These are phyloP conservation scores for Tilletia caries DNA, from an alignment of 1,284 basidiomycete genomes.

Conservation along the genomic window DNA sequence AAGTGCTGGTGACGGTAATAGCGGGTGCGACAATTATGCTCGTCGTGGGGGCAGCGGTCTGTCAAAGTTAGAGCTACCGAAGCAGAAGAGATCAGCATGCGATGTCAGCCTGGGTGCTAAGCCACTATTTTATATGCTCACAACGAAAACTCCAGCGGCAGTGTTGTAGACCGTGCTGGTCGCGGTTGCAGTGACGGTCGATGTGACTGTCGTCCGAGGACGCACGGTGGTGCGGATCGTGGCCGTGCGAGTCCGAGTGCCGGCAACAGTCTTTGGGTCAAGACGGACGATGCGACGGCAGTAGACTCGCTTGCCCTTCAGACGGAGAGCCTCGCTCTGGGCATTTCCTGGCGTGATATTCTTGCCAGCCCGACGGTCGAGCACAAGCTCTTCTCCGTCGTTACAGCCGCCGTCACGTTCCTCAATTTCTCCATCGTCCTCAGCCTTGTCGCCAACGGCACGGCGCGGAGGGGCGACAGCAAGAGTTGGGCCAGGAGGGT, in stretches of 20 bases:
- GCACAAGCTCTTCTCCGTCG: background rate
- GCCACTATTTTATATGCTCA: background rate
- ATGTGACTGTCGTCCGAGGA: background rate
- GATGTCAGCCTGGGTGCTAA: background rate
- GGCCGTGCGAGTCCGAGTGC: background rate
- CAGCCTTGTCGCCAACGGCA: too few relatives aligned
- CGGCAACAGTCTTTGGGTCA: background rate
- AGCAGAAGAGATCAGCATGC: background rate
- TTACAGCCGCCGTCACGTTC: background rate
- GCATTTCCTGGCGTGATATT: background rate
- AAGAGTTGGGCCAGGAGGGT: background rate
- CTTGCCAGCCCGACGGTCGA: slow-evolving; percentile 3
- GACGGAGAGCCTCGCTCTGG: background rate
- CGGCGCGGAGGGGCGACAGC: too few relatives aligned
- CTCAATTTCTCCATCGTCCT: too few relatives aligned
- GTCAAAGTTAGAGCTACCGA: background rate
- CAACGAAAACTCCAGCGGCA: background rate
- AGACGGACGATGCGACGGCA: background rate
- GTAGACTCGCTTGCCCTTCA: background rate
- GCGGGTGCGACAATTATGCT: background rate
- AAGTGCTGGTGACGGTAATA: background rate
- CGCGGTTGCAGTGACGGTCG: background rate
- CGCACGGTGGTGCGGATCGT: background rate
- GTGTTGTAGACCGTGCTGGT: slow-evolving; percentile 3
- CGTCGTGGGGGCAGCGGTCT: background rate